Conservation (phyloP, 495 filamentous ascomycete genomes). For the Xylaria scruposa region DNA sequence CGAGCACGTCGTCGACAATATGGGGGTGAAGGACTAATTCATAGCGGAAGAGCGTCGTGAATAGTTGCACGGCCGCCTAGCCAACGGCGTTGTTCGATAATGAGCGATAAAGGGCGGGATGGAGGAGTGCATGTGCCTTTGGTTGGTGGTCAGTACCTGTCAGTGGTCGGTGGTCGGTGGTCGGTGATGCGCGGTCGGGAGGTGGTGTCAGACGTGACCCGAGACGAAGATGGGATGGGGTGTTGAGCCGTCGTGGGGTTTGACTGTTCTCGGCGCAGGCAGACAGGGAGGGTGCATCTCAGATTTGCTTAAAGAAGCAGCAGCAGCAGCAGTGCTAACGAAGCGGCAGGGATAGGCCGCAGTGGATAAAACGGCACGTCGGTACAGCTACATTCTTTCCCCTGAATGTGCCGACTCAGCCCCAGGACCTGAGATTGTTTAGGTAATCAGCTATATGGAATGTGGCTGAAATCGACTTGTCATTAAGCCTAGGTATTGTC, state of each 20-base stretch:
- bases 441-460: not conserved
- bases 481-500: not conserved
- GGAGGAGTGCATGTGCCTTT: constrained; percentile 22
- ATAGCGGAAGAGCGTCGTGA: constrained; percentile 31
- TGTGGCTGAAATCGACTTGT: not conserved
- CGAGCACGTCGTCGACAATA: constrained; percentile 36
- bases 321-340: not conserved
- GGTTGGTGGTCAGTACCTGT: not conserved
- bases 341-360: not conserved
- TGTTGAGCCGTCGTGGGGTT: constrained; percentile 21
- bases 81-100: not conserved
- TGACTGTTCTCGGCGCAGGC: constrained; percentile 7
- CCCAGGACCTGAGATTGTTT: not conserved
- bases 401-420: constrained; percentile 3
- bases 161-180: not conserved
- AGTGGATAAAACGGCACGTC: constrained; percentile 6
- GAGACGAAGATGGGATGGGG: constrained; percentile 1
- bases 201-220: constrained; percentile 15
- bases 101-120: constrained; percentile 11
- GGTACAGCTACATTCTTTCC: not conserved
- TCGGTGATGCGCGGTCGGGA: constrained; percentile 6
- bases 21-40: constrained; percentile 36
- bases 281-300: constrained; percentile 22
- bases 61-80: not conserved
- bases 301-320: constrained; percentile 4